Evolutionary conservation across 148 eudicot genomes (phyloP).

Genomic region (Vaccinium vitisidaea): DNA sequence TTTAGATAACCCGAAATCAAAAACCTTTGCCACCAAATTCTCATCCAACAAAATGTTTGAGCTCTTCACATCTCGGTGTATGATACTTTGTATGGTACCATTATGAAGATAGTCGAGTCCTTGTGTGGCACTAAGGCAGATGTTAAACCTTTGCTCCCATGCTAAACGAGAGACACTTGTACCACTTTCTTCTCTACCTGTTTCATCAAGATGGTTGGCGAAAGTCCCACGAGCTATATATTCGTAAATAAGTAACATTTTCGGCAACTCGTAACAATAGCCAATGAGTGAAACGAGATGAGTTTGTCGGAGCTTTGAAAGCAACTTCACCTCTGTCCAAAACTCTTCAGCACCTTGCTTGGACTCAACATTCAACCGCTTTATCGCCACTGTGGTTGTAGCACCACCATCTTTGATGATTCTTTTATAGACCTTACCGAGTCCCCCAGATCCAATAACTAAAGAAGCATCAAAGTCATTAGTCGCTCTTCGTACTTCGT

Average conservation of each 20-base stretch:
- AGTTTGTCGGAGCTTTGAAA: neutral
- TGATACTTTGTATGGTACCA: neutral
- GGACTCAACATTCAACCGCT: neutral
- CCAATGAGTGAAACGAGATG: neutral
- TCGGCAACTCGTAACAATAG: neutral
- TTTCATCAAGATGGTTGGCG: neutral
- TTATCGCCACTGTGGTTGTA: neutral
- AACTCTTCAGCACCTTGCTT: neutral
- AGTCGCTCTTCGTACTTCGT: neutral
- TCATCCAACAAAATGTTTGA: neutral
- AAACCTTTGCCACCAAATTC: neutral
- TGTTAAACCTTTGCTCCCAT: neutral
- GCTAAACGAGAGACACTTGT: neutral
- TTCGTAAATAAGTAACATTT: neutral
- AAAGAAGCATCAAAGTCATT: neutral
- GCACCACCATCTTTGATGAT: neutral
- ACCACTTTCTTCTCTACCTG: neutral
- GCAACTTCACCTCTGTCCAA: neutral
- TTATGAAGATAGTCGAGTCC: neutral
- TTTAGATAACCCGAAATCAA: neutral
- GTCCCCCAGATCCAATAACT: neutral
- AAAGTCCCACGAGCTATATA: neutral
- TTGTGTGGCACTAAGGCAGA: neutral
- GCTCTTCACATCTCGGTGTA: slow-evolving; percentile 6
- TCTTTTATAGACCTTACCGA: neutral